Evolutionary conservation across 2,329 filamentous ascomycete genomes (phyloP).

Genomic region (Colletotrichum lupini): DNA sequence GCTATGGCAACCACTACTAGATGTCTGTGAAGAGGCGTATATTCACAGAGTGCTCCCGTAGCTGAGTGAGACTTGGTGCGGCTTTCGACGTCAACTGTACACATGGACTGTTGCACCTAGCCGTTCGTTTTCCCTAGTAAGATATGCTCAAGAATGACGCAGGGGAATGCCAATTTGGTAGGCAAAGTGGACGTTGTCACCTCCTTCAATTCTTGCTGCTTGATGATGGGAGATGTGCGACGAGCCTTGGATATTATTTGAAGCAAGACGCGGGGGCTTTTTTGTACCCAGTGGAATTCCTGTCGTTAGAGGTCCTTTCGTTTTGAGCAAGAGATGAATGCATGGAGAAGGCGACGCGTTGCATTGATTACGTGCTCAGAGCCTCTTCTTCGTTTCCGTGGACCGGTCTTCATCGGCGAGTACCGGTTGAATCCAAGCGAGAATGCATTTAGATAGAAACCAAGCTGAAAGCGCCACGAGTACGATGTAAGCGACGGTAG

Average conservation of each 20-base stretch:
- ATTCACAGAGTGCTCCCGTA: background rate
- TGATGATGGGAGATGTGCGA: background rate
- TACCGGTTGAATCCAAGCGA: slow-evolving; percentile 44
- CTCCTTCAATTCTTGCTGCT: slow-evolving; percentile 2
- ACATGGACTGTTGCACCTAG: background rate
- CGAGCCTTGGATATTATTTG: background rate
- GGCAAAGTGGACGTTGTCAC: background rate
- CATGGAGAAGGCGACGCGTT: slow-evolving; percentile 13
- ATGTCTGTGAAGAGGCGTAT: background rate
- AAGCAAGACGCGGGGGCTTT: background rate
- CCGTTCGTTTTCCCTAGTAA: background rate
- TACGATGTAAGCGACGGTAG: slow-evolving; percentile 76
- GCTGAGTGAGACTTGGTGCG: background rate
- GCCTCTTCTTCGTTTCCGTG: slow-evolving; percentile 53
- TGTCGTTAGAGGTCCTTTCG: slow-evolving; percentile 25
- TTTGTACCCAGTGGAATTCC: slow-evolving; percentile 23
- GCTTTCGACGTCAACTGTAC: background rate
- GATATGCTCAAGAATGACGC: background rate
- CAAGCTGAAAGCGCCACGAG: slow-evolving; percentile 65
- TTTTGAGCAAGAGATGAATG: slow-evolving; percentile 25
- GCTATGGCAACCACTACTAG: slow-evolving; percentile 34
- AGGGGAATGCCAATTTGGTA: background rate
- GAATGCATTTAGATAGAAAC: slow-evolving; percentile 54
- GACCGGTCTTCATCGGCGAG: slow-evolving; percentile 40
- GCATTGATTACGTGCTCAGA: slow-evolving; percentile 14